phyloP scores from a whole-genome alignment of 1,284 basidiomycete genomes.

The Pseudozyma pruni region DNA sequence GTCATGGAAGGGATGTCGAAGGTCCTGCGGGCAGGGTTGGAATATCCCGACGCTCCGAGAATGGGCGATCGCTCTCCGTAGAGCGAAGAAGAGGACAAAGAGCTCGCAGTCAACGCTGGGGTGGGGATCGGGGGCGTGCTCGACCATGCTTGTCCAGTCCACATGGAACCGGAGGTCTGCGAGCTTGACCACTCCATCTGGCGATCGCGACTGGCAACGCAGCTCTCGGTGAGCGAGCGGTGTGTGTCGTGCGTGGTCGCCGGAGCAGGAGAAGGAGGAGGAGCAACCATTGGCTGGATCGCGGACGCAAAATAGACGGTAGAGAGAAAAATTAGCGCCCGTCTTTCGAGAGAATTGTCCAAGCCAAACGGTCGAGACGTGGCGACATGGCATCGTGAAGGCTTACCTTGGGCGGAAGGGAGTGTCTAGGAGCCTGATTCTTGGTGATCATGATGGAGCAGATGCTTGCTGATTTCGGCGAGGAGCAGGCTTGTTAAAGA shows the following conservation, averaged over 20 bases:
- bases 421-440: conserved; percentile 33
- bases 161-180: conserved; percentile 2
- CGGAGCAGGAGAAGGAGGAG: conserved; percentile 6
- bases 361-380: neutral
- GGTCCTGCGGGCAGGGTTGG: conserved; percentile 3
- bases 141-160: conserved; percentile 20
- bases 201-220: conserved; percentile 9
- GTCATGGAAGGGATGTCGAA: conserved; percentile 18
- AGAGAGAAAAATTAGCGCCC: neutral
- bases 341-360: neutral
- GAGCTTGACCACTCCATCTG: conserved; percentile 8
- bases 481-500: conserved; percentile 11
- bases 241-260: conserved; percentile 6
- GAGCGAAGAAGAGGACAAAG: conserved; percentile 29
- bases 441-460: conserved; percentile 31
- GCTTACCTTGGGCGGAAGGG: conserved; percentile 45
- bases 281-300: conserved; percentile 20
- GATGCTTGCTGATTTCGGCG: neutral
- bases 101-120: conserved; percentile 29
- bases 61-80: conserved; percentile 27
- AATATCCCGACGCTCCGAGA: conserved; percentile 1
- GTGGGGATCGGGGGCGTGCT: conserved; percentile 26
- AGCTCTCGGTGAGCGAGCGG: conserved; percentile 11
- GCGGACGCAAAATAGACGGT: too few species aligned
- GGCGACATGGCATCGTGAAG: neutral